These are phyloP conservation scores for Globisporangium radiosum DNA, from an alignment of 352 stramenopile species.

Conservation along the genomic window DNA sequence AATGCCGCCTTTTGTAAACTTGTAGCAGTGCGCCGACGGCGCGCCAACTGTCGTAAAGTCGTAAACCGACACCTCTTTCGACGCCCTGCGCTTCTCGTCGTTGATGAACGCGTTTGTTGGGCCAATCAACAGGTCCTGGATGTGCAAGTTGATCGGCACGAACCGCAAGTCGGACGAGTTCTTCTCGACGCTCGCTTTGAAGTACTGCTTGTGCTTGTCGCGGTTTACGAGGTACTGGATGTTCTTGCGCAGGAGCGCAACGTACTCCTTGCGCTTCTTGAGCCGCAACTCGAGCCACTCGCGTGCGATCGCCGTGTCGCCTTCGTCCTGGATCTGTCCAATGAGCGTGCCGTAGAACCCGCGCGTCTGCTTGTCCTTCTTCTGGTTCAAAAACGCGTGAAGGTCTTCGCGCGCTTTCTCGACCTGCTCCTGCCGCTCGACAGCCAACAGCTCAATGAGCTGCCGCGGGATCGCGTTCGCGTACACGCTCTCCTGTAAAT, in stretches of 20 bases:
- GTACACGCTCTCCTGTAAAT: slow-evolving; percentile 74
- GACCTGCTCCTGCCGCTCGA: slow-evolving; percentile 71
- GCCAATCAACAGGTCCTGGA: slow-evolving; percentile 80
- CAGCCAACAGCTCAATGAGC: slow-evolving; percentile 71
- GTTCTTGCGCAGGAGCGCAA: slow-evolving; percentile 74
- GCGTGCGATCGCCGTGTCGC: slow-evolving; percentile 59
- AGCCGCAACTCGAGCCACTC: slow-evolving; percentile 79
- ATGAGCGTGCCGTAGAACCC: slow-evolving; percentile 86
- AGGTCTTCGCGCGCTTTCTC: slow-evolving; percentile 77
- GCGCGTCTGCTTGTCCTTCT: slow-evolving; percentile 78
- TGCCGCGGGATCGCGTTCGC: slow-evolving; percentile 78
- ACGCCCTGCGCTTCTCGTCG: slow-evolving; percentile 63
- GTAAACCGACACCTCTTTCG: slow-evolving; percentile 79
- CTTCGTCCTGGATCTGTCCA: slow-evolving; percentile 83
- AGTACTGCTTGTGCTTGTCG: slow-evolving; percentile 87
- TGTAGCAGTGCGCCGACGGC: slow-evolving; percentile 75
- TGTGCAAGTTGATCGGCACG: slow-evolving; percentile 84
- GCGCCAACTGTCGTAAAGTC: slow-evolving; percentile 85
- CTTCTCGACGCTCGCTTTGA: slow-evolving; percentile 86
- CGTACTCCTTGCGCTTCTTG: slow-evolving; percentile 75
- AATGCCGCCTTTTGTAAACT: slow-evolving; percentile 85
- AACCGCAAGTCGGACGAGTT: slow-evolving; percentile 78
- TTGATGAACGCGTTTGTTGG: slow-evolving; percentile 83
- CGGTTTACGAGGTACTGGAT: slow-evolving; percentile 83
- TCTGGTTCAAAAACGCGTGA: slow-evolving; percentile 75